A percentile compares a stretch with the other conserved stretches of the same genome.
These are phyloP conservation scores for Penstemon eatonii DNA, from an alignment of 257 asterid genomes.

Conservation along the genomic window DNA sequence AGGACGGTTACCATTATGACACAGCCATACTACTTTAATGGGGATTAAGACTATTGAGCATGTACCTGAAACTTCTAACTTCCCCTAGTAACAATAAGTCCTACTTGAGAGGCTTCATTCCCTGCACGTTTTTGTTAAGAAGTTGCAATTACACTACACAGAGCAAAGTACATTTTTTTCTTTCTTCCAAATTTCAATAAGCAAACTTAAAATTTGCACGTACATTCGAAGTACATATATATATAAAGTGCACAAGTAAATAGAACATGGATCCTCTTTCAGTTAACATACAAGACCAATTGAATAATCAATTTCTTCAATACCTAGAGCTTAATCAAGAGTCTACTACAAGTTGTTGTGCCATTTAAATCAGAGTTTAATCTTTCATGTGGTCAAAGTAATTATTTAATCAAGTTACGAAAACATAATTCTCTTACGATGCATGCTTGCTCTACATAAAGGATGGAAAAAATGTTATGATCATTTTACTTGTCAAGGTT, in stretches of 20 bases:
- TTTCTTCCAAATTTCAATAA: conserved; percentile 3
- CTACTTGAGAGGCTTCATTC: conserved; percentile 61
- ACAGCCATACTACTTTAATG: background rate
- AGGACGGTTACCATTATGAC: background rate
- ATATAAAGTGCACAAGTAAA: background rate
- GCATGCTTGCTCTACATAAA: background rate
- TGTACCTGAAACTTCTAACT: conserved; percentile 35
- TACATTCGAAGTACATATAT: background rate
- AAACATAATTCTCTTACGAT: background rate
- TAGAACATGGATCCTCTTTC: conserved; percentile 9
- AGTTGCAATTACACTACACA: conserved; percentile 3
- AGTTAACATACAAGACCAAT: background rate
- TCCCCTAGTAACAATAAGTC: conserved; percentile 21
- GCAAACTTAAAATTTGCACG: conserved; percentile 4
- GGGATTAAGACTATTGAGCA: conserved; percentile 18
- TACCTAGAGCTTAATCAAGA: background rate
- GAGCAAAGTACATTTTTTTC: background rate
- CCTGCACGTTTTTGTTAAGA: conserved; percentile 35
- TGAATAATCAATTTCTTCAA: background rate
- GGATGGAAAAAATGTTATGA: background rate
- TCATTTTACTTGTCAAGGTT: background rate
- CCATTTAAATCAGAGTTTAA: background rate
- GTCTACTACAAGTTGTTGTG: background rate
- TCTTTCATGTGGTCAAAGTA: background rate
- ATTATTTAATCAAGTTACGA: background rate